Conservation (phyloP, 345 rosid genomes). For the Odontarrhena argentea region DNA sequence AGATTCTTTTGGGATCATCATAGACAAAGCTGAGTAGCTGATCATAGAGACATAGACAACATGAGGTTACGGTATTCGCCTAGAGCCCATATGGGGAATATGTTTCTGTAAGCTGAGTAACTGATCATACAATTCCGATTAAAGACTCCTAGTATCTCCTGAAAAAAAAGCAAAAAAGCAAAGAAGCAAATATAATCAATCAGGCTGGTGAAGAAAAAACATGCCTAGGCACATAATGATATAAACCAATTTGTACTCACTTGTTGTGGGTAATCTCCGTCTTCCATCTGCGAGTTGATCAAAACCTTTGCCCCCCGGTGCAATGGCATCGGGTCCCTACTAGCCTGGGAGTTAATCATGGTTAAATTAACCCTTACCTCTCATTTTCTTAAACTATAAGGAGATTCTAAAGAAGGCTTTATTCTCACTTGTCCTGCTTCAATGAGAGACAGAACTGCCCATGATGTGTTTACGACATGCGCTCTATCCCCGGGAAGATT, state of each 20-base stretch:
- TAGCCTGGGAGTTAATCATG: too few relatives aligned
- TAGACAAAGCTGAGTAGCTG: too few relatives aligned
- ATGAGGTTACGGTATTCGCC: slow-evolving; percentile 7
- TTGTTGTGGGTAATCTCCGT: slow-evolving; percentile 77
- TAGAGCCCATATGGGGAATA: slow-evolving; percentile 70
- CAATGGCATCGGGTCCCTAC: slow-evolving; percentile 58
- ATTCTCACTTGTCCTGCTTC: slow-evolving; percentile 63
- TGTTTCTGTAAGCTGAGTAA: slow-evolving; percentile 59
- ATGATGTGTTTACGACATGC: slow-evolving; percentile 65
- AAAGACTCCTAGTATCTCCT: slow-evolving; percentile 55
- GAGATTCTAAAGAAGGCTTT: not conserved
- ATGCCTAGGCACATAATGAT: not conserved
- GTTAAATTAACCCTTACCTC: too few relatives aligned
- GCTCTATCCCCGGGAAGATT: slow-evolving; percentile 51
- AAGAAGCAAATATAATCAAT: not conserved
- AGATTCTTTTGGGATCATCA: too few relatives aligned
- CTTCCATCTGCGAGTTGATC: slow-evolving; percentile 57
- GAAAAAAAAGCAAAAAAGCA: not conserved
- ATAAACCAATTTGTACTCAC: slow-evolving; percentile 31
- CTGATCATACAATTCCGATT: slow-evolving; percentile 67
- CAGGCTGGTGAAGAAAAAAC: not conserved
- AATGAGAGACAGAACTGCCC: slow-evolving; percentile 75
- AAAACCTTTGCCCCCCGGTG: slow-evolving; percentile 57
- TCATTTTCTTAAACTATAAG: too few relatives aligned
- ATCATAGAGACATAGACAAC: too few relatives aligned